Evolutionary conservation across 116 monocot species (phyloP).

Genomic region (Posidonia oceanica): DNA sequence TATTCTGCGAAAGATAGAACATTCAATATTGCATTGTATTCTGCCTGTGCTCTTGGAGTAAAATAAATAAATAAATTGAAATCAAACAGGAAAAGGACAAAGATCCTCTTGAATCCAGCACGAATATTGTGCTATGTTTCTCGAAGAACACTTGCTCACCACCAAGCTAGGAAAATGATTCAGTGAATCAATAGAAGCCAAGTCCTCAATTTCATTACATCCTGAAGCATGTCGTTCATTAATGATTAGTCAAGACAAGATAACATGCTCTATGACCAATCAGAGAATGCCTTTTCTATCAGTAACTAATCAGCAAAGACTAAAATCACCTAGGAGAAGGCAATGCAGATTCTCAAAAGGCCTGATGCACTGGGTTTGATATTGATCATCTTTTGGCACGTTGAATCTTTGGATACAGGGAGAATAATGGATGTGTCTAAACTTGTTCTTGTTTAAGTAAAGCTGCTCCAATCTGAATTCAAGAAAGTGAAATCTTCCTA

Average conservation of each 20-base stretch:
- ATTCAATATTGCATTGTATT: too few relatives aligned
- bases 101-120: not conserved
- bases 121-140: not conserved
- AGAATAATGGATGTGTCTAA: slow-evolving; percentile 61
- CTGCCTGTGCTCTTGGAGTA: not conserved
- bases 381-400: slow-evolving; percentile 4
- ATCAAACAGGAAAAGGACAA: too few relatives aligned
- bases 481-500: not conserved
- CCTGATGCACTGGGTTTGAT: slow-evolving; percentile 10
- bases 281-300: not conserved
- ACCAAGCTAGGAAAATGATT: slow-evolving; percentile 64
- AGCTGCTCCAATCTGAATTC: slow-evolving; percentile 75
- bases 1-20: too few relatives aligned
- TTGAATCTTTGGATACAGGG: slow-evolving; percentile 7
- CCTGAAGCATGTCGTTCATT: slow-evolving; percentile 36
- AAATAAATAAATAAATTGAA: not conserved
- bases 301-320: not conserved
- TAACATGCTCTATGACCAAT: not conserved
- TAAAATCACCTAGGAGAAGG: slow-evolving; percentile 73
- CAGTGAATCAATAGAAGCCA: slow-evolving; percentile 72
- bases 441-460: slow-evolving; percentile 80
- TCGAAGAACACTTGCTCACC: slow-evolving; percentile 35
- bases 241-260: slow-evolving; percentile 4
- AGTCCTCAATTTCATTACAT: slow-evolving; percentile 60
- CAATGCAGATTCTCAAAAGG: slow-evolving; percentile 73